phyloP scores from a whole-genome alignment of 176 grass and related monocot genomes.

The Carex myosuroides region DNA sequence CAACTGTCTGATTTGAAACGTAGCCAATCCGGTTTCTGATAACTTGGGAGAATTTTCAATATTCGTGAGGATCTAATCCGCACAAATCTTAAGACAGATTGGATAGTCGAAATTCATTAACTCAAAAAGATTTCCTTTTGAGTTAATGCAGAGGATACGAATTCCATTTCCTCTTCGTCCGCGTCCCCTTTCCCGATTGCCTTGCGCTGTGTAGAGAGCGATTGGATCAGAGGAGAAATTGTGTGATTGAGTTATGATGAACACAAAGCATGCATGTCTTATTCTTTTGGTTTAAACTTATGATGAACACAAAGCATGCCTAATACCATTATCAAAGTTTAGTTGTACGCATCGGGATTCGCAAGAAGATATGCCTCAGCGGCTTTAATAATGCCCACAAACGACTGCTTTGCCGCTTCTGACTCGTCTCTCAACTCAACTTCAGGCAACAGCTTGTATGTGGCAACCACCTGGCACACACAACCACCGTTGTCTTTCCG shows the following conservation, averaged over 20 bases:
- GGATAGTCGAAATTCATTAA: too few species aligned
- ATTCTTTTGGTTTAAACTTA: neutral
- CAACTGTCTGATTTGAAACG: too few species aligned
- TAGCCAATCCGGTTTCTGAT: too few species aligned
- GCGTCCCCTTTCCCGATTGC: too few species aligned
- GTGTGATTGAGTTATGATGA: neutral
- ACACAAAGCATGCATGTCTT: neutral
- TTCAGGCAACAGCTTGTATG: constrained; percentile 43
- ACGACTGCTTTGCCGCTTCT: constrained; percentile 36
- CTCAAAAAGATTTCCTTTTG: too few species aligned
- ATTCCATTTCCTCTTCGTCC: too few species aligned
- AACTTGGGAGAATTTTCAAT: too few species aligned
- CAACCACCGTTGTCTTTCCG: constrained; percentile 26
- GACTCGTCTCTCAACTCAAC: constrained; percentile 34
- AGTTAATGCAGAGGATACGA: too few species aligned
- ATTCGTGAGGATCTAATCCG: too few species aligned
- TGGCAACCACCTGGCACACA: constrained; percentile 39
- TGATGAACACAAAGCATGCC: neutral
- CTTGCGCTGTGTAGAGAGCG: too few species aligned
- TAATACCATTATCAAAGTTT: neutral
- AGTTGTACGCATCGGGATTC: constrained; percentile 55
- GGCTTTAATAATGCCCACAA: constrained; percentile 35
- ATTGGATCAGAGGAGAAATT: too few species aligned
- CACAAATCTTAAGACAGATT: too few species aligned
- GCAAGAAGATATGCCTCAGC: constrained; percentile 55